Percentiles rank a stretch among this genome's conserved stretches.
Evolutionary conservation across 345 rosid species (phyloP).

Genomic region (Acer yangbiense): DNA sequence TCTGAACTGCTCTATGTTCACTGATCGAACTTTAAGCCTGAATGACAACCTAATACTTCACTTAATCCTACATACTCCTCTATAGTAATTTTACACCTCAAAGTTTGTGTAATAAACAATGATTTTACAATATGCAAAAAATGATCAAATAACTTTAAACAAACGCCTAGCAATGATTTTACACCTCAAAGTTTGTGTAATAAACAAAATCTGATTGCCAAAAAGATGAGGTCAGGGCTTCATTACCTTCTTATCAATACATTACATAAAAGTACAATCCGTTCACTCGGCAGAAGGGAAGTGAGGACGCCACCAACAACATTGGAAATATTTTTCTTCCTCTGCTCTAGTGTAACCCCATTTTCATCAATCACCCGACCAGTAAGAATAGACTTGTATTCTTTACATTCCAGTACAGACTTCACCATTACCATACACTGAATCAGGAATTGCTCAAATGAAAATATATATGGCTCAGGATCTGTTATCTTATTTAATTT

Average conservation of each 20-base stretch:
- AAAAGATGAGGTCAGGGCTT: conserved; percentile 15
- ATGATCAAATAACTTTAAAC: not conserved
- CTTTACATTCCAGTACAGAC: conserved; percentile 86
- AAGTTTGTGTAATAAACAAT: not conserved
- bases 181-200: not conserved
- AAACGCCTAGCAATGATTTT: not conserved
- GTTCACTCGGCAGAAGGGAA: conserved; percentile 81
- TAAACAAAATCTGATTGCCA: not conserved
- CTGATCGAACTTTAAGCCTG: not conserved
- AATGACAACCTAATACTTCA: not conserved
- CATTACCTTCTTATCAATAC: conserved; percentile 86
- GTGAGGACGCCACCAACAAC: conserved; percentile 64
- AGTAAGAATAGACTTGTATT: conserved; percentile 78
- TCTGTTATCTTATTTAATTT: conserved; percentile 71
- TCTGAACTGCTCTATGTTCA: not conserved
- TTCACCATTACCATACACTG: conserved; percentile 98
- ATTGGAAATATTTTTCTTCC: conserved; percentile 78
- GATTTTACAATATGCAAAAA: not conserved
- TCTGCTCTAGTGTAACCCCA: conserved; percentile 69
- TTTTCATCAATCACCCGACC: conserved; percentile 94
- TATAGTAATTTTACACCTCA: not conserved
- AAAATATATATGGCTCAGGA: conserved; percentile 57
- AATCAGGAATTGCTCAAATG: conserved; percentile 79
- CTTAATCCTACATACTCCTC: conserved; percentile 6
- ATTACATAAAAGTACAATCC: conserved; percentile 76